phyloP scores from a whole-genome alignment of 805 yeast species.

The Sungouiozyma ichnusensis region DNA sequence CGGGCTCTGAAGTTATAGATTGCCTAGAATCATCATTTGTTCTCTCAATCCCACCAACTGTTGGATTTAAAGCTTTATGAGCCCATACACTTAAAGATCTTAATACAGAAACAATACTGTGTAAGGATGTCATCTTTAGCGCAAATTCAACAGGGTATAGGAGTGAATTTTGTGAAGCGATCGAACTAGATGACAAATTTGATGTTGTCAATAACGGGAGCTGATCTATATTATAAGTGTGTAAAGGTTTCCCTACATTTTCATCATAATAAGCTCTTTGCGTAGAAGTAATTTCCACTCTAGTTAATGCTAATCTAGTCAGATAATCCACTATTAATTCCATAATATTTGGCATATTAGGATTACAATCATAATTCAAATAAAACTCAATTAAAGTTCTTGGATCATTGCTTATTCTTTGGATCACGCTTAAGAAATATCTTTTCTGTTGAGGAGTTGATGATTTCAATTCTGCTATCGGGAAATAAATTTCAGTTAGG shows the following conservation, averaged over 20 bases:
- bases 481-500: constrained; percentile 85
- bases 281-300: constrained; percentile 59
- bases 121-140: constrained; percentile 69
- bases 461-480: constrained; percentile 83
- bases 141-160: constrained; percentile 71
- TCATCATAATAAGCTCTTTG: constrained; percentile 53
- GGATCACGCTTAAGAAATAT: constrained; percentile 70
- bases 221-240: constrained; percentile 63
- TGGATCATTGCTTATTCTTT: constrained; percentile 78
- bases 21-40: constrained; percentile 2
- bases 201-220: constrained; percentile 70
- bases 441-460: constrained; percentile 90
- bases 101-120: constrained; percentile 70
- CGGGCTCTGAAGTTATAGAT: constrained; percentile 14
- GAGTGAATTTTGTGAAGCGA: constrained; percentile 10
- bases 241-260: constrained; percentile 42
- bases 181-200: constrained; percentile 35
- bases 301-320: constrained; percentile 52
- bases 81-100: constrained; percentile 82
- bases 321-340: constrained; percentile 74
- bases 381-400: constrained; percentile 85
- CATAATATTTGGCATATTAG: constrained; percentile 68
- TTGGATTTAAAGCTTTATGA: constrained; percentile 44
- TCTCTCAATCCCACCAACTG: constrained; percentile 2
- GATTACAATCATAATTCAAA: constrained; percentile 90